Percentiles rank a stretch among this genome's conserved stretches.
Evolutionary conservation across 2,329 filamentous ascomycete species (phyloP).

Genomic region (Aspergillus melleus): DNA sequence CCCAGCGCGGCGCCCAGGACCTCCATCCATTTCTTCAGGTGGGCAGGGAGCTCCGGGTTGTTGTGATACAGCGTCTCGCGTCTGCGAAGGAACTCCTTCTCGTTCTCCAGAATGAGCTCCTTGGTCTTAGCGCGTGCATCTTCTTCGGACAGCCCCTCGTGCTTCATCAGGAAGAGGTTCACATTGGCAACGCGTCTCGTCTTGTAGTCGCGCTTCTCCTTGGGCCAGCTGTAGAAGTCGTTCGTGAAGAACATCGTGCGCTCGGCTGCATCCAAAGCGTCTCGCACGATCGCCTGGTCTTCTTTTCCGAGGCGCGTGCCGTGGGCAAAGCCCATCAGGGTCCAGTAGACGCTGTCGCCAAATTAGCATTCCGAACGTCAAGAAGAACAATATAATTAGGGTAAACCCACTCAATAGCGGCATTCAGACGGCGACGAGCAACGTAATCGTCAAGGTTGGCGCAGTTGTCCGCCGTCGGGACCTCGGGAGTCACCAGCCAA

Average conservation of each 20-base stretch:
- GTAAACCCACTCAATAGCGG: conserved; percentile 12
- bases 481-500: conserved; percentile 13
- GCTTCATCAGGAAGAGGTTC: conserved; percentile 12
- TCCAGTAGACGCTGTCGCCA: conserved; percentile 11
- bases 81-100: conserved; percentile 11
- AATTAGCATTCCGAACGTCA: not conserved
- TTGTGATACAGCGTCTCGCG: conserved; percentile 10
- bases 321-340: conserved; percentile 14
- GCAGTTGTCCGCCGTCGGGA: conserved; percentile 12
- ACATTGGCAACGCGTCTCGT: conserved; percentile 11
- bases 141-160: conserved; percentile 12
- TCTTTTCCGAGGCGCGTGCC: conserved; percentile 14
- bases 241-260: conserved; percentile 17
- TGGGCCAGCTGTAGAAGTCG: conserved; percentile 18
- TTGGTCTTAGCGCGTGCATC: conserved; percentile 10
- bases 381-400: not conserved
- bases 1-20: conserved; percentile 10
- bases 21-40: conserved; percentile 14
- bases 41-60: conserved; percentile 7
- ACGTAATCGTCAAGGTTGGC: conserved; percentile 15
- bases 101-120: conserved; percentile 11
- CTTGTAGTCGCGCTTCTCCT: conserved; percentile 11
- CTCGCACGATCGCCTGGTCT: conserved; percentile 11
- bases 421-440: conserved; percentile 12
- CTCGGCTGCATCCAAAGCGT: conserved; percentile 12